Conservation (phyloP, 495 filamentous ascomycete species). For the Aspergillus funiculosus region DNA sequence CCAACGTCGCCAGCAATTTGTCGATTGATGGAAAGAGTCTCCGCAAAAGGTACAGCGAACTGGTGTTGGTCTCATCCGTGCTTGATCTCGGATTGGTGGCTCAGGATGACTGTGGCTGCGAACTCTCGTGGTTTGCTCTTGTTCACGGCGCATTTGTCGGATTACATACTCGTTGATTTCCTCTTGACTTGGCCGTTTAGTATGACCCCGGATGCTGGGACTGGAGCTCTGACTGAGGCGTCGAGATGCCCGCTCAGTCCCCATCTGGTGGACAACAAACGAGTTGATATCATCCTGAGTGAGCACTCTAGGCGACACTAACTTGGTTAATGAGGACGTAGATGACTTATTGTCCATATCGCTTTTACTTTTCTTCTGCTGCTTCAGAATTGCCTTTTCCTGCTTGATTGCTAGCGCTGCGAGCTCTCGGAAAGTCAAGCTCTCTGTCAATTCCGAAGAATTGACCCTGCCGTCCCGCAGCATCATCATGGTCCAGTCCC, state of each 20-base stretch:
- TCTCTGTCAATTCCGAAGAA: slow-evolving; percentile 15
- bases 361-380: neutral
- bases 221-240: slow-evolving; percentile 6
- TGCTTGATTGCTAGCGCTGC: slow-evolving; percentile 21
- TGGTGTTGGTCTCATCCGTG: neutral
- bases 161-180: slow-evolving; percentile 32
- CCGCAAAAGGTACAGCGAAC: slow-evolving; percentile 24
- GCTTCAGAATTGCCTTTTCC: slow-evolving; percentile 14
- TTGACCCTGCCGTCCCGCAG: slow-evolving; percentile 24
- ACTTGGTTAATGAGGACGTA: neutral
- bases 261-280: slow-evolving; percentile 26
- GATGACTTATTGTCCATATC: neutral
- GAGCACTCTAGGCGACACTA: slow-evolving; percentile 1
- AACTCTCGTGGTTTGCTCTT: slow-evolving; percentile 17
- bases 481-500: slow-evolving; percentile 24
- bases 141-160: slow-evolving; percentile 27
- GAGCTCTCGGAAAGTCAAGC: slow-evolving; percentile 24
- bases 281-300: slow-evolving; percentile 28
- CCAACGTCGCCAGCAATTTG: slow-evolving; percentile 25
- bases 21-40: slow-evolving; percentile 16
- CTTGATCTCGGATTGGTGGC: slow-evolving; percentile 4
- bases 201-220: slow-evolving; percentile 14
- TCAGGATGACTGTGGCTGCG: slow-evolving; percentile 26
- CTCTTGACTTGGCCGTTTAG: slow-evolving; percentile 28
- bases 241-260: slow-evolving; percentile 3